These are phyloP conservation scores for Rhododendron vialii DNA, from an alignment of 148 eudicot species.

Conservation along the genomic window DNA sequence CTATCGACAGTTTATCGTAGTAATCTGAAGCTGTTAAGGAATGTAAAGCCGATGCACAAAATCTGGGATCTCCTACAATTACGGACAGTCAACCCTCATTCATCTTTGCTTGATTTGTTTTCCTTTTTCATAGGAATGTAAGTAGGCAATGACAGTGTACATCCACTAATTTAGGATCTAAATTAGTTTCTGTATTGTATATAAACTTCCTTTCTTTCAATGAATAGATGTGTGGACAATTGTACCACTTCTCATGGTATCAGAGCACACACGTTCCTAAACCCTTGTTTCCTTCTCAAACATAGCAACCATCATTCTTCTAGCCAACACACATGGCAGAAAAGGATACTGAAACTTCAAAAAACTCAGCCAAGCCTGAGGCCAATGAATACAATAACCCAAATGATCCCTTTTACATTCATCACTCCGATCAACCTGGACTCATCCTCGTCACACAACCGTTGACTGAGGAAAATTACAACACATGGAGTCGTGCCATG, in stretches of 20 bases:
- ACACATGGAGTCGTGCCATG: constrained; percentile 4
- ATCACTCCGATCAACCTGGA: constrained; percentile 3
- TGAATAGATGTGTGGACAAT: too few relatives aligned
- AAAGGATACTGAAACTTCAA: neutral
- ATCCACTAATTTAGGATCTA: too few relatives aligned
- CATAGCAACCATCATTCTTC: neutral
- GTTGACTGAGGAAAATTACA: neutral
- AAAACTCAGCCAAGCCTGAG: neutral
- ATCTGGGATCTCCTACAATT: too few relatives aligned
- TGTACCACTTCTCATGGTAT: neutral
- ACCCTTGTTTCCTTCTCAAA: neutral
- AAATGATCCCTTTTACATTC: neutral
- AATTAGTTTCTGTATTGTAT: too few relatives aligned
- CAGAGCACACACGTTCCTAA: neutral
- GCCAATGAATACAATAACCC: neutral
- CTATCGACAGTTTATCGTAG: too few relatives aligned
- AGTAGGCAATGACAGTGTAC: too few relatives aligned
- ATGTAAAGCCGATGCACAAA: too few relatives aligned
- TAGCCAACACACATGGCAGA: constrained; percentile 5
- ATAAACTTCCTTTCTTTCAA: too few relatives aligned
- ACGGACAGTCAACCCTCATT: too few relatives aligned
- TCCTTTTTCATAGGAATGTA: too few relatives aligned
- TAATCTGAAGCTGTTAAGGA: too few relatives aligned
- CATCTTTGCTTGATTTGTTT: too few relatives aligned
- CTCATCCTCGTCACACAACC: neutral